phyloP scores from a whole-genome alignment of 2,329 filamentous ascomycete species.

The Canariomyces notabilis region DNA sequence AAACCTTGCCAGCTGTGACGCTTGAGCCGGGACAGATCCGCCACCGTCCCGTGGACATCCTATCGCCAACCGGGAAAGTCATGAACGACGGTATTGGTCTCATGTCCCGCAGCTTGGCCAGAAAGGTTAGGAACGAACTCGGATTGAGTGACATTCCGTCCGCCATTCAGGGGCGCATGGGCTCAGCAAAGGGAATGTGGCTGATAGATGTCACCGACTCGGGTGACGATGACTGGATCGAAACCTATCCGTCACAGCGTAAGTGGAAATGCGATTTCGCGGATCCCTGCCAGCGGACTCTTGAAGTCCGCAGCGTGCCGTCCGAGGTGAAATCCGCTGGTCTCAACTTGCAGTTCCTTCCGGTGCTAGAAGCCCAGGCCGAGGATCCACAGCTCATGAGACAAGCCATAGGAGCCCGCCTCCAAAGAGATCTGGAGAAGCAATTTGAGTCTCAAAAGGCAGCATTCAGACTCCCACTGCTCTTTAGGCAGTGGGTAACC shows the following conservation, averaged over 20 bases:
- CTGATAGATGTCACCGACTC: constrained; percentile 50
- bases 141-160: constrained; percentile 52
- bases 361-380: constrained; percentile 59
- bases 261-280: constrained; percentile 57
- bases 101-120: constrained; percentile 58
- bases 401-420: constrained; percentile 42
- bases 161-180: constrained; percentile 65
- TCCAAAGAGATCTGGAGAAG: constrained; percentile 44
- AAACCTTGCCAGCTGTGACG: constrained; percentile 42
- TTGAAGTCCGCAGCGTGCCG: constrained; percentile 56
- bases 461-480: constrained; percentile 45
- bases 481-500: constrained; percentile 51
- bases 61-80: constrained; percentile 37
- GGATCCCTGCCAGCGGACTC: constrained; percentile 51
- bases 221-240: constrained; percentile 55
- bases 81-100: constrained; percentile 65
- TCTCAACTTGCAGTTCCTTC: constrained; percentile 64
- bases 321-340: constrained; percentile 45
- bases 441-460: constrained; percentile 49
- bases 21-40: constrained; percentile 45
- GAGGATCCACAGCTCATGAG: constrained; percentile 41
- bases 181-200: constrained; percentile 73
- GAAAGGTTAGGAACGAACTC: constrained; percentile 45
- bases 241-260: constrained; percentile 59
- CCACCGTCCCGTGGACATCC: constrained; percentile 34